Evolutionary conservation across 805 yeast species (phyloP), one percentile per base, ranked within the genome.

Genomic region (Torulaspora franciscae): DNA sequence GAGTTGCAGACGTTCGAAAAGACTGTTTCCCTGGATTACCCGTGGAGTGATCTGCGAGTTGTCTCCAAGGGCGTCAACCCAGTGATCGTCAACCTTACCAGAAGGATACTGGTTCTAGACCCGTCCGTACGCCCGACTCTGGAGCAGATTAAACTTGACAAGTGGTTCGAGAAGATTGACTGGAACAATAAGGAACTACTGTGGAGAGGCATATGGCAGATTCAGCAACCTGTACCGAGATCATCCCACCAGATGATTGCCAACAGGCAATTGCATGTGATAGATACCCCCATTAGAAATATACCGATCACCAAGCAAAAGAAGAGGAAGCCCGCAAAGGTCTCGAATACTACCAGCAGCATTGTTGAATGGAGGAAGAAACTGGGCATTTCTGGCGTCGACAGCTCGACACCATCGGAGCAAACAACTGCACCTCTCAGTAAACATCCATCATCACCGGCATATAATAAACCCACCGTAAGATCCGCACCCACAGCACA

Each of bases 1-100:
- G 96, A 89, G 65, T 81, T 85, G 61, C 76, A 81, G 46, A 89
- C 95, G 0, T 89, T 89, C 67, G 95, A 89, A 59, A 84, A 85
- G 59, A 93, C 93, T 57, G 86, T 90, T 39, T 76, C 76, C 36
- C 71, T 84, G 27, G 85, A 87, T 45, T 93, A 83, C 61, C 66
- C 76, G 14, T 87, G 84, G 69, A 85, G 48, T 19, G 37, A 34
- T 26, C 34, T 40, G n/a, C 46, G 29, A 30, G 42, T 35, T 4
- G 34, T 29, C 8, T 37, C 43, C 4, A 42, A 36, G 23, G 46
- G 26, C 25, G 32, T 81, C 48, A 81, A 96, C 56, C 64, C 74
- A 32, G 58, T 68, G 46, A 74, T 88, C 1, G 75, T 85, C 35
- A 84, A 84, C 54, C 67, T 93, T 43, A 79, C 90, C 37, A 69